These are phyloP conservation scores for Russula sp. DNA, from an alignment of 768 basidiomycete genomes.

Conservation along the genomic window DNA sequence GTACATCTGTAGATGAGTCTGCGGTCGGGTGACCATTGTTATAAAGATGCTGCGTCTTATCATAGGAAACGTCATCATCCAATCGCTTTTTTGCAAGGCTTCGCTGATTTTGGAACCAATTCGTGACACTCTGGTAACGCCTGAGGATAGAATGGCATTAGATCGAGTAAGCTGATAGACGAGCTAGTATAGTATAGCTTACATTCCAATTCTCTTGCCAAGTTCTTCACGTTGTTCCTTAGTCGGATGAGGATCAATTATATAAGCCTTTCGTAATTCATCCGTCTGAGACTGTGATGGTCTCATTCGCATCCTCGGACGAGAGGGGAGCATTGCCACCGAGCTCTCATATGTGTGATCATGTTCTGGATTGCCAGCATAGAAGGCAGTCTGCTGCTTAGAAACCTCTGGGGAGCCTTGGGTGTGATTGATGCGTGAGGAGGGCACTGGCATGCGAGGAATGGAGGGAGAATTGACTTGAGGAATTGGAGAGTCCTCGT, in stretches of 20 bases:
- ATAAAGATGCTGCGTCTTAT: constrained; percentile 34
- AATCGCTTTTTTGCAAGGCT: constrained; percentile 70
- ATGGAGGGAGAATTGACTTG: constrained; percentile 39
- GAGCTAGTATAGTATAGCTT: constrained; percentile 36
- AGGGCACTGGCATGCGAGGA: constrained; percentile 31
- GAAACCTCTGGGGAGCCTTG: constrained; percentile 36
- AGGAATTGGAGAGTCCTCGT: constrained; percentile 49
- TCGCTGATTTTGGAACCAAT: constrained; percentile 88
- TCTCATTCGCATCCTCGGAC: constrained; percentile 59
- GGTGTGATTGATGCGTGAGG: constrained; percentile 33
- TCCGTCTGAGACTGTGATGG: constrained; percentile 65
- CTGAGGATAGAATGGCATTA: constrained; percentile 42
- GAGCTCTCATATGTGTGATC: constrained; percentile 49
- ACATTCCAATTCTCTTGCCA: constrained; percentile 73
- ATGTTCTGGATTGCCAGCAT: constrained; percentile 49
- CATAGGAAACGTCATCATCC: constrained; percentile 50
- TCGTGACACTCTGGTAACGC: constrained; percentile 76
- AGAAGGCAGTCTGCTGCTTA: constrained; percentile 42
- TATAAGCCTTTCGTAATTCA: constrained; percentile 64
- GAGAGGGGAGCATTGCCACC: constrained; percentile 41
- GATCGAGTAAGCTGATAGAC: constrained; percentile 14
- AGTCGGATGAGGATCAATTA: constrained; percentile 61
- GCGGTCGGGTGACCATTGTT: constrained; percentile 31
- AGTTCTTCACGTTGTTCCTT: constrained; percentile 64
- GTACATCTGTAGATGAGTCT: constrained; percentile 30